Evolutionary conservation across 805 yeast species (phyloP), one percentile per base, ranked within the genome.

Genomic region (Saturnispora bothae): DNA sequence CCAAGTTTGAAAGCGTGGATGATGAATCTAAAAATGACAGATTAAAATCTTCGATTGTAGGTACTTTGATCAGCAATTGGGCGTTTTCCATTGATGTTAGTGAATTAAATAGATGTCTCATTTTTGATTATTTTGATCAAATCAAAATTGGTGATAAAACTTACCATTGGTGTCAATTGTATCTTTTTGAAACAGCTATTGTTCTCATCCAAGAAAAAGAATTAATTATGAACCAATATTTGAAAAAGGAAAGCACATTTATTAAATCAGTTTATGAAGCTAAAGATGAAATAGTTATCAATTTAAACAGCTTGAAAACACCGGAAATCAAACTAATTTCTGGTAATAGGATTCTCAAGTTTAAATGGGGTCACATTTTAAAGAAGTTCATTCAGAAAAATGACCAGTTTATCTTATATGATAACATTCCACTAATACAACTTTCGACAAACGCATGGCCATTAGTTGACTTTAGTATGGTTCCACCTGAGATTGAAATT

Each of bases 391-490:
- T 34, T 3, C 5, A 15, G 19, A 15, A 23, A 13, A 30, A 27
- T 1, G 28, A 36, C 8, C 37, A 39, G 17, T 19, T 34, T 4
- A 5, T 18, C 3, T 14, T 41, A 12, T 28, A 34, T 15, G 32
- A 41, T 18, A 16, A 29, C 2, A 35, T 60, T 6, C 62, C 70
- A 4, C 45, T 72, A 19, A 59, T 60, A 23, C 74, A 72, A 47
- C 52, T 73, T 43, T 68, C 80, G 1, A 60, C 68, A 1, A 75
- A 67, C 44, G 66, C 68, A 1, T 70, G 80, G 76, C 51, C 50
- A 8, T 44, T 68, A 8, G 48, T 71, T 6, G 51, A 54, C 31
- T 35, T 48, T 12, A 39, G 49, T 12, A 42, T 58, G 13, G 47
- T 69, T 2, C 76, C 75, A 1, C 43, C 47, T 3, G 69, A 65